Conservation (phyloP, 306 rosid genomes). For the Vigna angularis region DNA sequence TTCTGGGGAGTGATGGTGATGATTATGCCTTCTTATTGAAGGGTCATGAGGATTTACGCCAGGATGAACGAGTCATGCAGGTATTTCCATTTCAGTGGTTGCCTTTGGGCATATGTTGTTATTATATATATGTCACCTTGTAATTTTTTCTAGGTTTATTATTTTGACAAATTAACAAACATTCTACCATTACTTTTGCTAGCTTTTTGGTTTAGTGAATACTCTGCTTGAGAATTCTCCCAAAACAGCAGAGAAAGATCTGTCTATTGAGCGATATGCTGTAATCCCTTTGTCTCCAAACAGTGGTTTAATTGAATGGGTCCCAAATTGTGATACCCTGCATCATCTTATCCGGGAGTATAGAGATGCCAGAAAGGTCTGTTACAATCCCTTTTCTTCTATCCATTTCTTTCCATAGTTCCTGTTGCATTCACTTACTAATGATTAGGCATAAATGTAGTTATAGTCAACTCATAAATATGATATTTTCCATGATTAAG, state of each 20-base stretch:
- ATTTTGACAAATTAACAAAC: conserved; percentile 31
- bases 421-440: conserved; percentile 29
- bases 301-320: conserved; percentile 99
- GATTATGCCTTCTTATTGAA: conserved; percentile 96
- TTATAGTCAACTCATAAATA: conserved; percentile 12
- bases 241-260: conserved; percentile 86
- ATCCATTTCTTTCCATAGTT: not conserved
- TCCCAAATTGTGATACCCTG: conserved; percentile 94
- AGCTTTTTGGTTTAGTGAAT: conserved; percentile 99
- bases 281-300: conserved; percentile 97
- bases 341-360: conserved; percentile 90
- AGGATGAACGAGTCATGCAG: conserved; percentile 99
- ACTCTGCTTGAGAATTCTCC: conserved; percentile 88
- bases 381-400: conserved; percentile 40
- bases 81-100: conserved; percentile 48
- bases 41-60: conserved; percentile 98
- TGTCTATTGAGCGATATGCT: conserved; percentile 80
- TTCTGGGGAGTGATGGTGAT: conserved; percentile 94
- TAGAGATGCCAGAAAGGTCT: conserved; percentile 94
- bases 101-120: conserved; percentile 25
- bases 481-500: conserved; percentile 40
- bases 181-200: conserved; percentile 39
- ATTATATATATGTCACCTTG: conserved; percentile 14
- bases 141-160: conserved; percentile 10
- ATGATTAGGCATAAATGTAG: conserved; percentile 10